A percentile compares a stretch with the other conserved stretches of the same genome.
phyloP scores from a whole-genome alignment of 2,329 filamentous ascomycete genomes.

The Rutstroemia sp. region DNA sequence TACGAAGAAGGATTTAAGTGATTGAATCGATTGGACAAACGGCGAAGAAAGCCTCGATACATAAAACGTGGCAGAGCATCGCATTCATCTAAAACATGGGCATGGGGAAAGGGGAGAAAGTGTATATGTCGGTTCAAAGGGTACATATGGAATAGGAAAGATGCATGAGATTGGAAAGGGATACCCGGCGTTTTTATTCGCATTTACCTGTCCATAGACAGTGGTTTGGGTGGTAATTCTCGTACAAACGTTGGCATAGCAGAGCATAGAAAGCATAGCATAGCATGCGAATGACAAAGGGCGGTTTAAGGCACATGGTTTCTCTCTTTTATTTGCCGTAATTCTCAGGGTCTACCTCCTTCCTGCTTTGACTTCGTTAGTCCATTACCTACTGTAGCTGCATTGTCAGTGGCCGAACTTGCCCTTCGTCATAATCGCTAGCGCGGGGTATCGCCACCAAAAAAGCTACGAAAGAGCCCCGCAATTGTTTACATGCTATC shows the following conservation, averaged over 20 bases:
- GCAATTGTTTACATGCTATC: too few relatives aligned
- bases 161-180: conserved; percentile 1
- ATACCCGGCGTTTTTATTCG: conserved; percentile 4
- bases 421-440: too few relatives aligned
- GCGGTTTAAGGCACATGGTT: background rate
- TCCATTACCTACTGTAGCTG: too few relatives aligned
- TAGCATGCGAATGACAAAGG: background rate
- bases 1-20: conserved; percentile 5
- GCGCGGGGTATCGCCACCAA: too few relatives aligned
- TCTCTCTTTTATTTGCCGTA: background rate
- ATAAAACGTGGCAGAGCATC: too few relatives aligned
- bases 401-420: too few relatives aligned
- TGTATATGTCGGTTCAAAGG: background rate
- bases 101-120: background rate
- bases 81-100: too few relatives aligned
- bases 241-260: background rate
- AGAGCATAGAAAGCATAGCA: background rate
- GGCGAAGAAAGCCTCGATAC: too few relatives aligned
- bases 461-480: too few relatives aligned
- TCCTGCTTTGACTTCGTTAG: too few relatives aligned
- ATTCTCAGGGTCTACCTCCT: too few relatives aligned
- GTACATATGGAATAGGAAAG: background rate
- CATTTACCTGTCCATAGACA: background rate
- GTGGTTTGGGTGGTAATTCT: background rate
- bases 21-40: background rate